Percentiles rank a stretch among this genome's conserved stretches.
These are phyloP conservation scores for Cytospora paraplurivora DNA, from an alignment of 2,329 filamentous ascomycete species.

Conservation along the genomic window DNA sequence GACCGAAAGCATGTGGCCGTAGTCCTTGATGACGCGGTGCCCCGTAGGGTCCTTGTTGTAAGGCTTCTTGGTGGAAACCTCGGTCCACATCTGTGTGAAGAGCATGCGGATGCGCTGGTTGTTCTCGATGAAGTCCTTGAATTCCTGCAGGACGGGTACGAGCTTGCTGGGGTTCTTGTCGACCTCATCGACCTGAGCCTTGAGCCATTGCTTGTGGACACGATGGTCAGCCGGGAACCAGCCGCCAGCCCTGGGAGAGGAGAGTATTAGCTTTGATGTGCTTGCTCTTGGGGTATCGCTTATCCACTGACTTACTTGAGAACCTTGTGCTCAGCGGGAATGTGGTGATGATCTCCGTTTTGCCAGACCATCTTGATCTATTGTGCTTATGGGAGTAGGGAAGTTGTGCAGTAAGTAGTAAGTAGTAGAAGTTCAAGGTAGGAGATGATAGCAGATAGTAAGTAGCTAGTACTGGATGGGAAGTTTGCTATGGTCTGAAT, in stretches of 20 bases:
- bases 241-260: conserved; percentile 47
- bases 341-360: conserved; percentile 53
- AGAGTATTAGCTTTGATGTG: conserved; percentile 12
- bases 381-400: background rate
- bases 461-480: too few species aligned
- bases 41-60: conserved; percentile 66
- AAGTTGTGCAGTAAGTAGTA: too few species aligned
- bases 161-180: conserved; percentile 54
- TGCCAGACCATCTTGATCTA: conserved; percentile 50
- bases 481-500: too few species aligned
- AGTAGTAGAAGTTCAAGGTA: too few species aligned
- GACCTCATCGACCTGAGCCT: conserved; percentile 55
- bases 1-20: conserved; percentile 65
- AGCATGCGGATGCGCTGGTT: conserved; percentile 68
- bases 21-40: conserved; percentile 64
- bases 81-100: conserved; percentile 67
- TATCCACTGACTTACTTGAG: conserved; percentile 44
- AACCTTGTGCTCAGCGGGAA: conserved; percentile 50
- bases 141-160: conserved; percentile 63
- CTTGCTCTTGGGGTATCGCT: background rate
- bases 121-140: conserved; percentile 65
- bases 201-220: conserved; percentile 65
- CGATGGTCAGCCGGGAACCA: conserved; percentile 68
- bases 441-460: too few species aligned
- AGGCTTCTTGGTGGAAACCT: conserved; percentile 62